Base-by-base conservation (phyloP, 352 stramenopile genomes). In the Phytophthora brassicae region DNA sequence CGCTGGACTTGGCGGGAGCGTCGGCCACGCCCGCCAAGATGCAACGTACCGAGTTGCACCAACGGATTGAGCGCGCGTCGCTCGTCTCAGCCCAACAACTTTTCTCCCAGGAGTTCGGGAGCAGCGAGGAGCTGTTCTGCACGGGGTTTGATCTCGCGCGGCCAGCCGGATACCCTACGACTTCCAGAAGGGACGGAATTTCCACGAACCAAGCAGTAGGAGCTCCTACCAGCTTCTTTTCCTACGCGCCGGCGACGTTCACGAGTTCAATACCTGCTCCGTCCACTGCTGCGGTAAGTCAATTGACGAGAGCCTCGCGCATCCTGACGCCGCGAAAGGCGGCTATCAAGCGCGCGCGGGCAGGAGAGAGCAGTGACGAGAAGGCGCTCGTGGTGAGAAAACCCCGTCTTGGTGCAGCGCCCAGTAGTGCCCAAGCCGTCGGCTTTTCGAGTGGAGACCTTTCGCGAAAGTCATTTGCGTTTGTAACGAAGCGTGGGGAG, bases 91-190 rank as follows among this genome's bases (percentile, higher is more conserved):
- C 64, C 17, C 74, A 92, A 33, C 65, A 88, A 17, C 78, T 90
- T 24, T 92, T 92, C 68, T 87, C 80, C 46, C 60, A 86, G 54
- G 56, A 80, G 38, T 92, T 92, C 46, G 83, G 81, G 24, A 70
- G 64, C 42, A 39, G 64, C n/a, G 77, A 87, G 23, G 65, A 81
- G 41, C 68, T 89, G 8, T 48, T 77, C 45, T 55, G 51, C 4
- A 52, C 74, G 14, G 72, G 75, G 46, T 77, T 79, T 36, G 77
- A 83, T 38, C 68, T 86, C 49, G 66, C 48, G 22, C 62, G 68
- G 0, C 62, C 64, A 14, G 59, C 54, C 7, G 51, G 43, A 42
- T 59, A 52, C 6, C 41, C 42, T 46, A 63, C 35, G n/a, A 28
- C 26, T 1, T 49, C 55, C 22, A 53, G 46, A 65, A 64, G 29